These are phyloP conservation scores for Deinandra increscens DNA, from an alignment of 129 eudicot species.

Conservation along the genomic window DNA sequence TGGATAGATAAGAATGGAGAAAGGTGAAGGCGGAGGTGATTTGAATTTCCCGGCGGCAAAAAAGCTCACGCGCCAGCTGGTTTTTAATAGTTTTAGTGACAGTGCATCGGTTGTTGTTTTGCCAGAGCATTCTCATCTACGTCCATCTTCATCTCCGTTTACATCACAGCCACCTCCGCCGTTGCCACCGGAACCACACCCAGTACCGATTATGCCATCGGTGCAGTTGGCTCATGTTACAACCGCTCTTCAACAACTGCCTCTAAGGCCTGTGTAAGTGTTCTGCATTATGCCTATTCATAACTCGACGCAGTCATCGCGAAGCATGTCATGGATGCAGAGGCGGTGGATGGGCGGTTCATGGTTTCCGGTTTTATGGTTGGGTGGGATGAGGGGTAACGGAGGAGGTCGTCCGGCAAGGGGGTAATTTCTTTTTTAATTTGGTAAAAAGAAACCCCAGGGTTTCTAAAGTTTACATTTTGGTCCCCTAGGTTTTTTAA, in stretches of 20 bases:
- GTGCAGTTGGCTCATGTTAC: slow-evolving; percentile 38
- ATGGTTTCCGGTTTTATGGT: too few species aligned
- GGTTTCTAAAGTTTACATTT: too few species aligned
- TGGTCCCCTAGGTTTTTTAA: too few species aligned
- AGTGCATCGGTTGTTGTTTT: slow-evolving; percentile 25
- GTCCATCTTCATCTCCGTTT: slow-evolving; percentile 12
- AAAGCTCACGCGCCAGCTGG: slow-evolving; percentile 86
- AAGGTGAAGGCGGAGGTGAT: slow-evolving; percentile 59
- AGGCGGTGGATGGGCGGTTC: too few species aligned
- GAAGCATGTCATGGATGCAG: too few species aligned
- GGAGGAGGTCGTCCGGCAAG: too few species aligned
- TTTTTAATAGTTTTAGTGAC: slow-evolving; percentile 52
- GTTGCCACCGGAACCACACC: slow-evolving; percentile 20
- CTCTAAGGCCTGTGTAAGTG: slow-evolving; percentile 47
- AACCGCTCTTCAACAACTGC: slow-evolving; percentile 41
- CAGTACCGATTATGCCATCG: slow-evolving; percentile 32
- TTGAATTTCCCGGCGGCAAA: slow-evolving; percentile 64
- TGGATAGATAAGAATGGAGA: slow-evolving; percentile 47
- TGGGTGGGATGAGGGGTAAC: too few species aligned
- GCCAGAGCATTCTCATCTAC: slow-evolving; percentile 37
- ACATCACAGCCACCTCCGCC: slow-evolving; percentile 26
- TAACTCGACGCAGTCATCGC: too few species aligned
- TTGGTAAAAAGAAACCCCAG: too few species aligned
- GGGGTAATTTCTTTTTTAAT: too few species aligned
- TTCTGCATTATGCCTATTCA: slow-evolving; percentile 23